phyloP scores from a whole-genome alignment of 2,329 filamentous ascomycete genomes.

The Lithohypha guttulata region DNA sequence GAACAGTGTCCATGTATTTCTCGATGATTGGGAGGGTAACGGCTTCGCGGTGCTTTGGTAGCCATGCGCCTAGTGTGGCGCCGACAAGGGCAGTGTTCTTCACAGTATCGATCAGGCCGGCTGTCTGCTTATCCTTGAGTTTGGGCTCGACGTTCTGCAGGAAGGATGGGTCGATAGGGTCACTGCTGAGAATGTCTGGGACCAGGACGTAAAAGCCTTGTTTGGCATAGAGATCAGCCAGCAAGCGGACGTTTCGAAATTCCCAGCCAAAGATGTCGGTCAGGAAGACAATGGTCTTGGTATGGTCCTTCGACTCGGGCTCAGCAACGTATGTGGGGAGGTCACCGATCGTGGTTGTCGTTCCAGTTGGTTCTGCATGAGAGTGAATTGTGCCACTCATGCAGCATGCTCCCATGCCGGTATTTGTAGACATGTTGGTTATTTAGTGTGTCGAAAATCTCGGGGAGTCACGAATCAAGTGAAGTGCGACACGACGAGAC shows the following conservation, averaged over 20 bases:
- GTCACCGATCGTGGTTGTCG: conserved; percentile 31
- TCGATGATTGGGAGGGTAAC: conserved; percentile 35
- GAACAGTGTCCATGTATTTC: conserved; percentile 32
- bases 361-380: conserved; percentile 23
- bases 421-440: conserved; percentile 28
- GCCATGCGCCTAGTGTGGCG: conserved; percentile 34
- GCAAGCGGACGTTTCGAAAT: conserved; percentile 36
- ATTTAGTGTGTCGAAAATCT: not conserved
- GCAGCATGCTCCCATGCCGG: conserved; percentile 34
- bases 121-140: conserved; percentile 29
- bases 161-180: conserved; percentile 31
- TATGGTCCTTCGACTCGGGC: conserved; percentile 31
- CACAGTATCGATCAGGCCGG: conserved; percentile 30
- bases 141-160: conserved; percentile 35
- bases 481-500: no score
- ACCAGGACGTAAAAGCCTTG: conserved; percentile 37
- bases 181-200: conserved; percentile 31
- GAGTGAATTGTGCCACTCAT: conserved; percentile 26
- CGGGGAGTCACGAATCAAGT: no score
- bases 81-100: conserved; percentile 32
- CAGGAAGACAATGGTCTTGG: conserved; percentile 38
- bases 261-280: conserved; percentile 40
- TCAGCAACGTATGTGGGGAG: conserved; percentile 36
- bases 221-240: conserved; percentile 39
- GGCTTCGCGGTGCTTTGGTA: conserved; percentile 34